Conservation (phyloP, 2,329 filamentous ascomycete genomes). For the Ophiostoma fasciatum region DNA sequence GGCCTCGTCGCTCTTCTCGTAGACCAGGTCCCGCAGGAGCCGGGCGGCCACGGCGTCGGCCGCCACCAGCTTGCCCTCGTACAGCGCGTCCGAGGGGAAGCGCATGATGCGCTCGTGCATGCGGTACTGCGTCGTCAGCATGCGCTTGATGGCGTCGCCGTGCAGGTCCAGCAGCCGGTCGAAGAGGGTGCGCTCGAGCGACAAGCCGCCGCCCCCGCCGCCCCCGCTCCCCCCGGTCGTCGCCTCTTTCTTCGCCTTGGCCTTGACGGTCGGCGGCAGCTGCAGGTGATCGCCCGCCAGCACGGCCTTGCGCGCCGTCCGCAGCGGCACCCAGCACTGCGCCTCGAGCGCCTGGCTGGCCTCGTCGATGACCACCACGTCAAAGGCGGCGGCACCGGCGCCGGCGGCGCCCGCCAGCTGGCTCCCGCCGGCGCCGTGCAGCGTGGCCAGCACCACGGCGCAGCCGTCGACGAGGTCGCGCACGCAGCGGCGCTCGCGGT, state of each 20-base stretch:
- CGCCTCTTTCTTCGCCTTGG: conserved; percentile 27
- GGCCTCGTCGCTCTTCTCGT: conserved; percentile 28
- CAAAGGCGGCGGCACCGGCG: conserved; percentile 51
- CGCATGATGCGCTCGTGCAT: conserved; percentile 96
- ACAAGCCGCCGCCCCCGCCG: neutral
- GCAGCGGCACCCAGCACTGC: conserved; percentile 87
- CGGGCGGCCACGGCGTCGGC: conserved; percentile 63
- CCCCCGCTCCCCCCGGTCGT: neutral
- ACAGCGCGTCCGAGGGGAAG: conserved; percentile 81
- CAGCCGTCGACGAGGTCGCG: conserved; percentile 58
- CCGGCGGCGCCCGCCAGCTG: conserved; percentile 41
- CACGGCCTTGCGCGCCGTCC: conserved; percentile 69
- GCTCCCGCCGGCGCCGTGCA: conserved; percentile 80
- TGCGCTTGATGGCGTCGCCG: conserved; percentile 71
- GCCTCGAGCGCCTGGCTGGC: conserved; percentile 91
- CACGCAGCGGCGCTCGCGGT: conserved; percentile 72
- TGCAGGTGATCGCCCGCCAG: conserved; percentile 92
- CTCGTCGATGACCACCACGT: conserved; percentile 92
- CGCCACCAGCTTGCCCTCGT: conserved; percentile 67
- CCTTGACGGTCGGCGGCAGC: conserved; percentile 88
- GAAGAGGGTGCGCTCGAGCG: conserved; percentile 79
- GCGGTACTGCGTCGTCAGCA: conserved; percentile 94
- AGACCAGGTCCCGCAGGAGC: conserved; percentile 62
- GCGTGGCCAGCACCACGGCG: conserved; percentile 78
- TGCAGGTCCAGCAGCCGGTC: conserved; percentile 74